A percentile compares a stretch with the other conserved stretches of the same genome.
phyloP scores from a whole-genome alignment of 345 rosid genomes.

The Linum tenue region DNA sequence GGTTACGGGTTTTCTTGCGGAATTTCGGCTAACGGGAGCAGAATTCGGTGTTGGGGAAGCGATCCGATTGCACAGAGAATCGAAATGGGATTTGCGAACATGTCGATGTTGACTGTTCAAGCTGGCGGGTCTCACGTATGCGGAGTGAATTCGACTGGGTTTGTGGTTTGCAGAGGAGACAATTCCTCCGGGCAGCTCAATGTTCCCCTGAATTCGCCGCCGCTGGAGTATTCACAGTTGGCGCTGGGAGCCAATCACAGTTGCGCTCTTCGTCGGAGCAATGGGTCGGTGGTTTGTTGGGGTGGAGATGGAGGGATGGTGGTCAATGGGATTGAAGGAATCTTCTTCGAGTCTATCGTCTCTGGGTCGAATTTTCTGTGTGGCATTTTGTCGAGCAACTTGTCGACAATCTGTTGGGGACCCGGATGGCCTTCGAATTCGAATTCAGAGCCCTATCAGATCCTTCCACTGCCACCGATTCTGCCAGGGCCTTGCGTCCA shows the following conservation, averaged over 20 bases:
- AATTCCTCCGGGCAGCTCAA: slow-evolving; percentile 48
- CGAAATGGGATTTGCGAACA: slow-evolving; percentile 35
- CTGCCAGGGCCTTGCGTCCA: slow-evolving; percentile 76
- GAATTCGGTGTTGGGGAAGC: slow-evolving; percentile 52
- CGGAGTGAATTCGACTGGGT: slow-evolving; percentile 50
- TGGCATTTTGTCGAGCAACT: slow-evolving; percentile 39
- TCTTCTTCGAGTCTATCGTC: slow-evolving; percentile 51
- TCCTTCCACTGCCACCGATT: slow-evolving; percentile 29
- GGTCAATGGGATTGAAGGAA: slow-evolving; percentile 21
- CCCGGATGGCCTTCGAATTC: slow-evolving; percentile 36
- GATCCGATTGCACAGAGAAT: slow-evolving; percentile 26
- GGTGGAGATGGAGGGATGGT: slow-evolving; percentile 40
- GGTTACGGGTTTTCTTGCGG: slow-evolving; percentile 76
- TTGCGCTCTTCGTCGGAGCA: slow-evolving; percentile 43
- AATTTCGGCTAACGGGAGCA: slow-evolving; percentile 19
- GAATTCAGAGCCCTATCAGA: slow-evolving; percentile 5
- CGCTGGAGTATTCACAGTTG: slow-evolving; percentile 32
- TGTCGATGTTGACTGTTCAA: slow-evolving; percentile 40
- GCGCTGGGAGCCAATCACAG: slow-evolving; percentile 55
- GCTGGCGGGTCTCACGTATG: slow-evolving; percentile 72
- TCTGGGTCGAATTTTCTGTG: slow-evolving; percentile 65
- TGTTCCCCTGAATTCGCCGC: slow-evolving; percentile 29
- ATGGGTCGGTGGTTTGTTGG: slow-evolving; percentile 65
- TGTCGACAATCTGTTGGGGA: slow-evolving; percentile 68
- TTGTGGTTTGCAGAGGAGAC: slow-evolving; percentile 46